These are phyloP conservation scores for Colletotrichum tabaci DNA, from an alignment of 2,329 filamentous ascomycete species.

Conservation along the genomic window DNA sequence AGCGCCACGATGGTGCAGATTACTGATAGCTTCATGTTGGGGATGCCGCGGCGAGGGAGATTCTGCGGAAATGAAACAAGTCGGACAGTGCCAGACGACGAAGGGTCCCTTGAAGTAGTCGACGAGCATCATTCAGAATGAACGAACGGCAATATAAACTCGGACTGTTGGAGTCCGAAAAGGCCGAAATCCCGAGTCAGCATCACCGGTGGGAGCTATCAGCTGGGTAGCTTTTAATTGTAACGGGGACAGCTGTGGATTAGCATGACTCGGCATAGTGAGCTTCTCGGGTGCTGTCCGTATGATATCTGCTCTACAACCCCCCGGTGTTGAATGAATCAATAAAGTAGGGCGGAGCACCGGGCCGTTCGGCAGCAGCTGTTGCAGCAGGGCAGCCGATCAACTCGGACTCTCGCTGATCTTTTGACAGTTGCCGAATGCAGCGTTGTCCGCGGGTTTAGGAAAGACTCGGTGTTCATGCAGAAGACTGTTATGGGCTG, in stretches of 20 bases:
- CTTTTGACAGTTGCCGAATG: no score
- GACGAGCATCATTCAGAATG: neutral
- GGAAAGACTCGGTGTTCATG: no score
- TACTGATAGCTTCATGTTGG: slow-evolving; percentile 21
- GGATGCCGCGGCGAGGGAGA: neutral
- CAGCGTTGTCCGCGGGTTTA: no score
- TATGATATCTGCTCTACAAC: neutral
- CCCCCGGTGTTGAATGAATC: neutral
- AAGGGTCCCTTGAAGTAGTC: neutral
- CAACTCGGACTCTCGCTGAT: no score
- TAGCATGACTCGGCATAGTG: neutral
- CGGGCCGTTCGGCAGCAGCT: neutral
- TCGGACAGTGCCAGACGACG: neutral
- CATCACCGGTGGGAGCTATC: neutral
- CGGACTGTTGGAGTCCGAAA: neutral
- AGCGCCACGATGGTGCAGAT: neutral
- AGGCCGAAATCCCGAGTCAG: neutral
- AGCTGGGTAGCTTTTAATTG: neutral
- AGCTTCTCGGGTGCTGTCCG: neutral
- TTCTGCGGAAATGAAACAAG: neutral
- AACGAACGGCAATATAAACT: neutral
- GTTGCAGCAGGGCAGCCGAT: no score
- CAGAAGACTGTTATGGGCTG: no score
- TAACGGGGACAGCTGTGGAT: neutral
- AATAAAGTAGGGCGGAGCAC: neutral